Conservation (phyloP, 2,329 filamentous ascomycete species). For the Fusarium sp. region DNA sequence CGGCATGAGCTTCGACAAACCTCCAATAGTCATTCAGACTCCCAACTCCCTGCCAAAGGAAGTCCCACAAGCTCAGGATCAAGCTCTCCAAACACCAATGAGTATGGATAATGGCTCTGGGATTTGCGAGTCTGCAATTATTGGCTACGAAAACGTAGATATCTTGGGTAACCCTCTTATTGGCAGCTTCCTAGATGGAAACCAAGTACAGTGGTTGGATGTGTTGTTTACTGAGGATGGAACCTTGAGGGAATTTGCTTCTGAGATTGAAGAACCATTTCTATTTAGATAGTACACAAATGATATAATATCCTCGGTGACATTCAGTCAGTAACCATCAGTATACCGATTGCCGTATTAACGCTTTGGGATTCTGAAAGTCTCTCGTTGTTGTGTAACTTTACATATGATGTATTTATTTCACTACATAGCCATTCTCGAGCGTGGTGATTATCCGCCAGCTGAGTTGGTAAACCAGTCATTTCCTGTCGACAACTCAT, state of each 20-base stretch:
- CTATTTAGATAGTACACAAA: constrained; percentile 13
- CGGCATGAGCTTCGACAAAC: background rate
- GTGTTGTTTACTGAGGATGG: constrained; percentile 40
- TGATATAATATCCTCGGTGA: background rate
- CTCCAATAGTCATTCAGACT: background rate
- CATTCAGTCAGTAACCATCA: no score
- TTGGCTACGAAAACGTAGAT: constrained; percentile 34
- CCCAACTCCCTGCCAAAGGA: background rate
- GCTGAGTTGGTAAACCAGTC: background rate
- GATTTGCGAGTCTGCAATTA: background rate
- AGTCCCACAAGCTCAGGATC: background rate
- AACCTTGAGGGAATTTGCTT: constrained; percentile 38
- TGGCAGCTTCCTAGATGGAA: constrained; percentile 43
- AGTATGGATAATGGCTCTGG: background rate
- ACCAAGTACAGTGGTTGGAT: constrained; percentile 40
- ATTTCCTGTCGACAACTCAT: background rate
- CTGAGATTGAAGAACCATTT: constrained; percentile 44
- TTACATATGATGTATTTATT: no score
- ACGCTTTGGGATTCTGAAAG: background rate
- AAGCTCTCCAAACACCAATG: constrained; percentile 6
- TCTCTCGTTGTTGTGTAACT: background rate
- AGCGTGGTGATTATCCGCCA: background rate
- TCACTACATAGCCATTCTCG: background rate
- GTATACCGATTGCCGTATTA: no score
- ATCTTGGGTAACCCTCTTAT: constrained; percentile 41